Evolutionary conservation across 306 rosid species (phyloP).

Genomic region (Cucurbita argyrosperma): DNA sequence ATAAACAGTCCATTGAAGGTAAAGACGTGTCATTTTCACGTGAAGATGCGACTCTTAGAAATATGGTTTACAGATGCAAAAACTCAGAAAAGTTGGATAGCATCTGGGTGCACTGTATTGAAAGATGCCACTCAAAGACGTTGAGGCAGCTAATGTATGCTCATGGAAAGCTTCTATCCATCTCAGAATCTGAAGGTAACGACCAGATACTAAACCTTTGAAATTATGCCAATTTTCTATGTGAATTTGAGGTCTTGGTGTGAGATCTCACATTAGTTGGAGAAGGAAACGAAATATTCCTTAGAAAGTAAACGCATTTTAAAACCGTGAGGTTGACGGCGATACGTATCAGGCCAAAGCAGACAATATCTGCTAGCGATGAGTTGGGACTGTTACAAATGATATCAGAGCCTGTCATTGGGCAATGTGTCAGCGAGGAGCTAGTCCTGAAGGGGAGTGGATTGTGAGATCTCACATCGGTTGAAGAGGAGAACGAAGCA

Average conservation of each 20-base stretch:
- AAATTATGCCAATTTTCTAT: background rate
- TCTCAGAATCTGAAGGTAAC: constrained; percentile 82
- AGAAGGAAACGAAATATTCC: too few species aligned
- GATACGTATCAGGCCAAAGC: too few species aligned
- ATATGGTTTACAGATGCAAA: constrained; percentile 39
- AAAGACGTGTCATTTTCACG: constrained; percentile 41
- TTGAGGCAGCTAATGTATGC: constrained; percentile 62
- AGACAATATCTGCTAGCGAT: too few species aligned
- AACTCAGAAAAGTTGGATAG: constrained; percentile 51
- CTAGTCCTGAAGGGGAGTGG: too few species aligned
- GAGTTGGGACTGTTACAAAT: too few species aligned
- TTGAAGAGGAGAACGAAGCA: too few species aligned
- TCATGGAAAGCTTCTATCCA: constrained; percentile 87
- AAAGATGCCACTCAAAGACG: constrained; percentile 84
- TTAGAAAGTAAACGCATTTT: too few species aligned
- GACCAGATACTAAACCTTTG: constrained; percentile 3
- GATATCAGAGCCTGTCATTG: too few species aligned
- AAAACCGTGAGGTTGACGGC: too few species aligned
- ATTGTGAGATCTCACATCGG: too few species aligned
- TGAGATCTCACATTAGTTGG: too few species aligned
- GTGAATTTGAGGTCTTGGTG: background rate
- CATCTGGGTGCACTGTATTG: constrained; percentile 72
- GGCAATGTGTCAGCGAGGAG: too few species aligned
- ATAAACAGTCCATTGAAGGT: constrained; percentile 31
- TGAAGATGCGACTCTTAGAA: constrained; percentile 39